Evolutionary conservation across 1,284 basidiomycete genomes (phyloP).

Genomic region (Sanghuangporus sanghuang): DNA sequence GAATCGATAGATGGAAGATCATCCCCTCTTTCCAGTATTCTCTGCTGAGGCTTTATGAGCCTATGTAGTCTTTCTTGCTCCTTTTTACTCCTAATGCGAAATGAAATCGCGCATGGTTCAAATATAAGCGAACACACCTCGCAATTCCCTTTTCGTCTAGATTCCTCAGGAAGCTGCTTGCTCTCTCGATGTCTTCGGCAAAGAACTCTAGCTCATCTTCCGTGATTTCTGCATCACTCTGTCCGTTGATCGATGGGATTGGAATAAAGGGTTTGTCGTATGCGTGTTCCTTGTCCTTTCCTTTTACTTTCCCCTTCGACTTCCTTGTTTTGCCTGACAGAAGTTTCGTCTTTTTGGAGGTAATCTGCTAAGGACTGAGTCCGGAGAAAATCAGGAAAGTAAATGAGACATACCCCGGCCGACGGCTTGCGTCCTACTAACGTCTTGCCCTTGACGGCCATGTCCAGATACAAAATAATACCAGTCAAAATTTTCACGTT

Average conservation of each 20-base stretch:
- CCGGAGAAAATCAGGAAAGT: neutral
- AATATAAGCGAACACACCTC: slow-evolving; percentile 42
- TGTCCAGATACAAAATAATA: neutral
- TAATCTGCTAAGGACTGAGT: slow-evolving; percentile 22
- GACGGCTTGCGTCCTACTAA: slow-evolving; percentile 18
- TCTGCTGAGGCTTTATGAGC: slow-evolving; percentile 53
- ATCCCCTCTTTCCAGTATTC: slow-evolving; percentile 30
- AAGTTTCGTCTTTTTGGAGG: slow-evolving; percentile 35
- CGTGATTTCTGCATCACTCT: slow-evolving; percentile 46
- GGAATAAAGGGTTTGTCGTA: slow-evolving; percentile 55
- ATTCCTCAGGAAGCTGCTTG: slow-evolving; percentile 48
- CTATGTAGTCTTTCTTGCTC: slow-evolving; percentile 62
- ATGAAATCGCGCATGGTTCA: neutral
- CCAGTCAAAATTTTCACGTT: neutral
- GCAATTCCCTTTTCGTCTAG: slow-evolving; percentile 70
- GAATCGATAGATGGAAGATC: slow-evolving; percentile 20
- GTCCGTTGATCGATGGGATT: slow-evolving; percentile 44
- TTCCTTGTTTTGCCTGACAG: slow-evolving; percentile 12
- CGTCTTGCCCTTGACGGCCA: slow-evolving; percentile 18
- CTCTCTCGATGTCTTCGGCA: slow-evolving; percentile 50
- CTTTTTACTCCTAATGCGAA: slow-evolving; percentile 66
- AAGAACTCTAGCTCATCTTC: slow-evolving; percentile 61
- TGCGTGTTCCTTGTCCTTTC: slow-evolving; percentile 54
- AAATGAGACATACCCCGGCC: neutral
- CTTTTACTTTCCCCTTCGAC: slow-evolving; percentile 27